phyloP scores from a whole-genome alignment of 306 rosid species.

The Quercus variabilis region DNA sequence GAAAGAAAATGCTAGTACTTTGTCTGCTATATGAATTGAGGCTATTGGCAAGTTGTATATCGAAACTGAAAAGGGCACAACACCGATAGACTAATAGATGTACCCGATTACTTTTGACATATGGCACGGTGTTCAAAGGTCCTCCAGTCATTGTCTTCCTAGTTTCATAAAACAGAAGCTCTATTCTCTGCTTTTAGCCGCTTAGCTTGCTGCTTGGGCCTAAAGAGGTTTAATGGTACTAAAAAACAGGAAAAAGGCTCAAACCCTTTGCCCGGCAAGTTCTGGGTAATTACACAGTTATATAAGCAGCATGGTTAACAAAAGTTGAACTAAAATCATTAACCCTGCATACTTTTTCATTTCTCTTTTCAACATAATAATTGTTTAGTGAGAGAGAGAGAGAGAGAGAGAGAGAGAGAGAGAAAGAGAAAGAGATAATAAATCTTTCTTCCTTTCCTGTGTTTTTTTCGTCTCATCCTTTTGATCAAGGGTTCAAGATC shows the following conservation, averaged over 20 bases:
- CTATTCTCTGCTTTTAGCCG: conserved; percentile 18
- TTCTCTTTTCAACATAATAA: conserved; percentile 39
- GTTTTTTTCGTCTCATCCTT: background rate
- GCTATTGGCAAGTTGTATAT: background rate
- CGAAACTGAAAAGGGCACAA: conserved; percentile 11
- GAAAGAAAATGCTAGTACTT: background rate
- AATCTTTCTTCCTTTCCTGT: background rate
- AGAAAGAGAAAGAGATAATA: background rate
- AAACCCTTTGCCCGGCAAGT: conserved; percentile 29
- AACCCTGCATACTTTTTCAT: conserved; percentile 36
- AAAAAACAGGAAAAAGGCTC: background rate
- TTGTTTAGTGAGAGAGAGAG: background rate
- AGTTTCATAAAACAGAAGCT: background rate
- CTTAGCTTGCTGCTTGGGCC: conserved; percentile 47
- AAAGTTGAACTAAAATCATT: conserved; percentile 52
- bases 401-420: background rate
- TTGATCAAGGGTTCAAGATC: background rate
- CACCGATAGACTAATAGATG: conserved; percentile 34
- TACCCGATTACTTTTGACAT: conserved; percentile 24
- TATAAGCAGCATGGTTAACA: conserved; percentile 45
- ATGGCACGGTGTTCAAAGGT: conserved; percentile 32
- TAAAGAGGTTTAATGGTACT: conserved; percentile 24
- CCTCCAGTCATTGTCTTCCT: conserved; percentile 13
- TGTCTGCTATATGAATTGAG: background rate
- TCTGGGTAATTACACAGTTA: conserved; percentile 47